phyloP scores from a whole-genome alignment of 73 alveolate species.

The Halteria grandinella region DNA sequence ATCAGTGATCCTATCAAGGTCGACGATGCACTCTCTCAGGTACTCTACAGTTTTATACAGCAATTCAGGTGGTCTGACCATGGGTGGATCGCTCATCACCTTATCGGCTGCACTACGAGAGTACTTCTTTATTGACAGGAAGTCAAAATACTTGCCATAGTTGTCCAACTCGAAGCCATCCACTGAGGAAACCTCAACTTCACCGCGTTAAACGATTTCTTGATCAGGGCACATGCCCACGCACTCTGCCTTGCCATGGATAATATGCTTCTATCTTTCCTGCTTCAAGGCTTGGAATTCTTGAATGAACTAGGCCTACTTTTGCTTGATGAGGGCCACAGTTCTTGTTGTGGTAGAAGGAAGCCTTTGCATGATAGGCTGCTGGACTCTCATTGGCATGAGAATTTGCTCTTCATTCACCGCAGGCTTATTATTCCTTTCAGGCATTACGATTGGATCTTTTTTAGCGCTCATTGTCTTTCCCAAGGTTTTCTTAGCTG shows the following conservation, averaged over 20 bases:
- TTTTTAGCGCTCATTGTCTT: too few species aligned
- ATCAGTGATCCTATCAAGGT: background rate
- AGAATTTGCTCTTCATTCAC: too few species aligned
- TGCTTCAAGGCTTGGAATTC: too few species aligned
- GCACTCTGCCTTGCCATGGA: slow-evolving; percentile 10
- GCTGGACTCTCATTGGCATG: too few species aligned
- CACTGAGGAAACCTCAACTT: background rate
- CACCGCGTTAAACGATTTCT: slow-evolving; percentile 14
- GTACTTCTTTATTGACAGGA: slow-evolving; percentile 3
- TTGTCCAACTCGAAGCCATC: slow-evolving; percentile 14
- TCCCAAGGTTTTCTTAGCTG: too few species aligned
- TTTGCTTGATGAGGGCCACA: too few species aligned
- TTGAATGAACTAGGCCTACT: too few species aligned
- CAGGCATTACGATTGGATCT: too few species aligned
- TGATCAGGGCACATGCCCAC: background rate
- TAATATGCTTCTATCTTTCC: background rate
- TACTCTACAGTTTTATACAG: background rate
- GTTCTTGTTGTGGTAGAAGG: too few species aligned
- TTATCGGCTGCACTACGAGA: slow-evolving; percentile 47
- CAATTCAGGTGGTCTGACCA: slow-evolving; percentile 19
- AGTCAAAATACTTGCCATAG: background rate
- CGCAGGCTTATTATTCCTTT: too few species aligned
- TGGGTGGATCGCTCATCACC: slow-evolving; percentile 27
- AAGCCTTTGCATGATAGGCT: too few species aligned
- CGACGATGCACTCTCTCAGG: slow-evolving; percentile 44